Base-by-base conservation (phyloP, 1,284 basidiomycete genomes). In the Amylostereum chailletii region DNA sequence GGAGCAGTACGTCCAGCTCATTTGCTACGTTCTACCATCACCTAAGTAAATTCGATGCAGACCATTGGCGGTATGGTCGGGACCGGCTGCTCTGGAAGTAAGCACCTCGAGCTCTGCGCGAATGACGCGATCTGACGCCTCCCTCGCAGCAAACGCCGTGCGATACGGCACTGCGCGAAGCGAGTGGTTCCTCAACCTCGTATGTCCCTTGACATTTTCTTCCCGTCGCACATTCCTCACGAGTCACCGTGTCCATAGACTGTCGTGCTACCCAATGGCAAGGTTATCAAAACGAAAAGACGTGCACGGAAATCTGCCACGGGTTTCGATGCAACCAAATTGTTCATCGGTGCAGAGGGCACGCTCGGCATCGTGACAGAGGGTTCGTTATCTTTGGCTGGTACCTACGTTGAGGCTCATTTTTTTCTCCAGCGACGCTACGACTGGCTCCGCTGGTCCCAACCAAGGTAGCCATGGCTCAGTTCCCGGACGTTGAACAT, bases 291-390 rank as follows among this genome's bases (percentile, higher is more conserved):
- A 65, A 92, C 89, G 0, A 77, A 86, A 3, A 74, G 76, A 50
- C 64, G 83, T 50, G 84, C 86, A 5, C 70, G 78, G 45, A 90
- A 90, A 62, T 89, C 85, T 1, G 74, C 83, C 1, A 85, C 84
- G 2, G 88, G 88, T 1, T 88, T 83, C 49, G 86, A 91, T 60
- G 72, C 81, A 3, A 87, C 85, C 6, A 86, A 87, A 57, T 66
- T 90, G n/a, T 90, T 90, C 67, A 81, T 90, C 46, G 87, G 89
- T 1, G 83, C 86, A 0, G 89, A 91, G 61, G 89, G 89, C 3
- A 90, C 87, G 0, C 66, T 91, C 40, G 89, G 89, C 2, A 82
- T 91, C 47, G 78, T 91, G 5, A 88, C 84, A 0, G 87, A 90
- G 67, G 80, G 79, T 80, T 46, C 40, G 48, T 33, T 3, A 37